These are phyloP conservation scores for Pseudocercospora vitis DNA, from an alignment of 2,329 filamentous ascomycete species.

Conservation along the genomic window DNA sequence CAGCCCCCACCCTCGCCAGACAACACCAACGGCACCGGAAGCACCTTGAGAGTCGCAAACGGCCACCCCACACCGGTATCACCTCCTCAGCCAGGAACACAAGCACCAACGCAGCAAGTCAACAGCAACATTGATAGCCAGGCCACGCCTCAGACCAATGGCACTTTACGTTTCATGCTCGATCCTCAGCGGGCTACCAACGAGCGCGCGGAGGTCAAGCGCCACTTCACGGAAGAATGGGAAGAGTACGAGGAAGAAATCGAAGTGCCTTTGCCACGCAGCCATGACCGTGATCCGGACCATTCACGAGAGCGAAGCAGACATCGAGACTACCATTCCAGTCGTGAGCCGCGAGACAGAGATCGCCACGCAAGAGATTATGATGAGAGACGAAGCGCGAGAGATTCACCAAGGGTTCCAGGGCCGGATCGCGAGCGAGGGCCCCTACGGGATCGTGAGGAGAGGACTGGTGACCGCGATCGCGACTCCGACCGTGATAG, in stretches of 20 bases:
- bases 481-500: slow-evolving; percentile 33
- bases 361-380: slow-evolving; percentile 26
- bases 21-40: slow-evolving; percentile 37
- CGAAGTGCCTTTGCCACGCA: slow-evolving; percentile 50
- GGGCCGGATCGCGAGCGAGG: slow-evolving; percentile 70
- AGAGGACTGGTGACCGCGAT: slow-evolving; percentile 27
- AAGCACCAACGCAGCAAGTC: slow-evolving; percentile 23
- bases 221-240: slow-evolving; percentile 71
- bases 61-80: slow-evolving; percentile 40
- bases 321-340: slow-evolving; percentile 12
- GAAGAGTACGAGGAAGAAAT: slow-evolving; percentile 77
- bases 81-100: slow-evolving; percentile 30
- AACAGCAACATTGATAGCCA: slow-evolving; percentile 18
- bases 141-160: slow-evolving; percentile 40
- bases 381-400: slow-evolving; percentile 63
- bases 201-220: slow-evolving; percentile 67
- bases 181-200: slow-evolving; percentile 71
- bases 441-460: slow-evolving; percentile 42
- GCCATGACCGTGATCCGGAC: slow-evolving; percentile 24
- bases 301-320: slow-evolving; percentile 16
- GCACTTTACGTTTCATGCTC: slow-evolving; percentile 86
- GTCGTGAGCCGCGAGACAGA: slow-evolving; percentile 16
- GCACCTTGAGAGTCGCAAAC: slow-evolving; percentile 33
- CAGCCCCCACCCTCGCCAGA: slow-evolving; percentile 35
- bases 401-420: slow-evolving; percentile 79